phyloP scores from a whole-genome alignment of 352 stramenopile genomes.

The Aphanomyces euteiches region DNA sequence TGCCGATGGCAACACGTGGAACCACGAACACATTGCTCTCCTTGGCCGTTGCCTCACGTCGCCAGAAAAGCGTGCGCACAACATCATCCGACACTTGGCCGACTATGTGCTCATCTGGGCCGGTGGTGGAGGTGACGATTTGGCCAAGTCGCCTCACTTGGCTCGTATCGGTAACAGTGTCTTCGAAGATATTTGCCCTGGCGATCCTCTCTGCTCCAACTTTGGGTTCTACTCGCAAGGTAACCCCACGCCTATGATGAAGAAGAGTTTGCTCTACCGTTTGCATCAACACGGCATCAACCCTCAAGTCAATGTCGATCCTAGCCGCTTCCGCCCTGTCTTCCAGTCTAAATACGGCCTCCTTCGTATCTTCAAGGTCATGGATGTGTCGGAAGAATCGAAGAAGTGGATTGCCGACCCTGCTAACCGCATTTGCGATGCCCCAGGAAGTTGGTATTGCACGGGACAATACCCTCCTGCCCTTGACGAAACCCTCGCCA shows the following conservation, averaged over 20 bases:
- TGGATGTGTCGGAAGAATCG: constrained; percentile 63
- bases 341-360: constrained; percentile 59
- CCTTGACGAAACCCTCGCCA: constrained; percentile 48
- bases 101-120: constrained; percentile 78
- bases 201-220: constrained; percentile 55
- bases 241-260: constrained; percentile 49
- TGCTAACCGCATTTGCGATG: constrained; percentile 59
- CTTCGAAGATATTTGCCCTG: constrained; percentile 55
- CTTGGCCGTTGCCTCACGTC: constrained; percentile 57
- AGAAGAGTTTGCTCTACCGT: constrained; percentile 51
- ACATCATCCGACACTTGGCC: constrained; percentile 63
- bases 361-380: constrained; percentile 69
- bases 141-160: constrained; percentile 73
- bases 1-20: constrained; percentile 85
- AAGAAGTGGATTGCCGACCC: constrained; percentile 56
- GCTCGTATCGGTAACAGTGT: constrained; percentile 38
- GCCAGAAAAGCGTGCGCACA: constrained; percentile 52
- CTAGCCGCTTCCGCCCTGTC: constrained; percentile 42
- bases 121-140: constrained; percentile 66
- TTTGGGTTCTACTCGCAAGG: constrained; percentile 68
- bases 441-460: constrained; percentile 66
- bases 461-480: constrained; percentile 67
- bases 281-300: constrained; percentile 15
- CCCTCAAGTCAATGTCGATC: constrained; percentile 4
- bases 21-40: constrained; percentile 81